Conservation (phyloP, 768 basidiomycete species). For the Psilocybe azurescens region DNA sequence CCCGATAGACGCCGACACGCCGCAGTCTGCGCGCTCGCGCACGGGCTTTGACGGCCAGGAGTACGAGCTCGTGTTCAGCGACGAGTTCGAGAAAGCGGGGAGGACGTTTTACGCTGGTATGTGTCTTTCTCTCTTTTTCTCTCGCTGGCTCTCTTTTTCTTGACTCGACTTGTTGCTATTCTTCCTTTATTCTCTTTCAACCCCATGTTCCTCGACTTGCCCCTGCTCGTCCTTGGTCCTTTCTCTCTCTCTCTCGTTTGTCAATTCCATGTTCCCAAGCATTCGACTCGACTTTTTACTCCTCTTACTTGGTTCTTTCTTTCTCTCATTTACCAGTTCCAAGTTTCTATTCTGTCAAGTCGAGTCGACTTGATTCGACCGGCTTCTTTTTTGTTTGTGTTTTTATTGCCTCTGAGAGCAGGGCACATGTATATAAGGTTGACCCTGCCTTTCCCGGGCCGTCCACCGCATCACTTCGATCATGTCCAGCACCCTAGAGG, state of each 20-base stretch:
- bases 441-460: too few species aligned
- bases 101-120: conserved; percentile 61
- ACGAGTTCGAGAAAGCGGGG: conserved; percentile 76
- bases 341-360: neutral
- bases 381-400: conserved; percentile 7
- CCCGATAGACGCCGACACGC: conserved; percentile 77
- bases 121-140: conserved; percentile 10
- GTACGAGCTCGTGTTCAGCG: conserved; percentile 76
- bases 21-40: conserved; percentile 56
- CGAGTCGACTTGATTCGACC: neutral
- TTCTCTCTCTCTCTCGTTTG: neutral
- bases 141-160: conserved; percentile 7
- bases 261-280: too few species aligned
- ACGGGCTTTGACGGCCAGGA: conserved; percentile 75
- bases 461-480: too few species aligned
- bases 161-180: neutral
- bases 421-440: too few species aligned
- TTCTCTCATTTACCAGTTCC: neutral
- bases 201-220: neutral
- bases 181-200: neutral
- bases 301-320: neutral
- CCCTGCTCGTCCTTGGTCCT: neutral
- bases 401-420: neutral
- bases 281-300: neutral
- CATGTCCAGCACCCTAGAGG: too few species aligned